These are phyloP conservation scores for Acanthamoeba quina DNA, from an alignment of 208 protist genomes.

Conservation along the genomic window DNA sequence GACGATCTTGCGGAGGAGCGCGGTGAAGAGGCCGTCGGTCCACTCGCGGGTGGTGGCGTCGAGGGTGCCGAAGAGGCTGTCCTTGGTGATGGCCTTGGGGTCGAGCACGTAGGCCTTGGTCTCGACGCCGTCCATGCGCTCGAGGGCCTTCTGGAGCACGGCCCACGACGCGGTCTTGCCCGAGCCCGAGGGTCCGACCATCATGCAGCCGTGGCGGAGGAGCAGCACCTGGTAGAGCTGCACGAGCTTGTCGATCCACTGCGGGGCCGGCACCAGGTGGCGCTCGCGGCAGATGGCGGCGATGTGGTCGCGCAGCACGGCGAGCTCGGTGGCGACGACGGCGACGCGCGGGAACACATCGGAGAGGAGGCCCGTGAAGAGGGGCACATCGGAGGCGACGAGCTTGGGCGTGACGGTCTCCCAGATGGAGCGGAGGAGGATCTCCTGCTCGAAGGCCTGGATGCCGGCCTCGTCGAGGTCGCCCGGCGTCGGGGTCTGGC, in stretches of 20 bases:
- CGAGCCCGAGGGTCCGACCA: slow-evolving; percentile 98
- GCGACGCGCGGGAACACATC: slow-evolving; percentile 96
- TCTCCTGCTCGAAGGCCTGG: slow-evolving; percentile 89
- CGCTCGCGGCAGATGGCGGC: slow-evolving; percentile 91
- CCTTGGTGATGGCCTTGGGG: slow-evolving; percentile 99
- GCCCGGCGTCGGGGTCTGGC: slow-evolving; percentile 79
- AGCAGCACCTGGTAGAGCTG: slow-evolving; percentile 98
- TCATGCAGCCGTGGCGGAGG: slow-evolving; percentile 99
- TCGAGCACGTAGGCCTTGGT: slow-evolving; percentile 96
- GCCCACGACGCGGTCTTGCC: slow-evolving; percentile 98
- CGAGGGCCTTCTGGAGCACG: slow-evolving; percentile 96
- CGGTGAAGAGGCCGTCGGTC: slow-evolving; percentile 99
- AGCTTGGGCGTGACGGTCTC: slow-evolving; percentile 98
- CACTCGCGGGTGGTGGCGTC: slow-evolving; percentile 99
- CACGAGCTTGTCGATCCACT: slow-evolving; percentile 98
- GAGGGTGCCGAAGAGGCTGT: slow-evolving; percentile 98
- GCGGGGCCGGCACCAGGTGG: slow-evolving; percentile 84
- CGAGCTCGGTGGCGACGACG: neutral
- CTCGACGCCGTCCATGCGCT: slow-evolving; percentile 81
- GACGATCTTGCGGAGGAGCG: slow-evolving; percentile 97
- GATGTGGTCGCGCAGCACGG: slow-evolving; percentile 84
- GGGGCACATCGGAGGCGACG: slow-evolving; percentile 95
- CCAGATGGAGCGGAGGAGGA: slow-evolving; percentile 96
- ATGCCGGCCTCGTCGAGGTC: neutral
- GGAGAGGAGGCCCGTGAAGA: slow-evolving; percentile 96